phyloP scores from a whole-genome alignment of 352 stramenopile genomes.

The Phytopythium vexans region DNA sequence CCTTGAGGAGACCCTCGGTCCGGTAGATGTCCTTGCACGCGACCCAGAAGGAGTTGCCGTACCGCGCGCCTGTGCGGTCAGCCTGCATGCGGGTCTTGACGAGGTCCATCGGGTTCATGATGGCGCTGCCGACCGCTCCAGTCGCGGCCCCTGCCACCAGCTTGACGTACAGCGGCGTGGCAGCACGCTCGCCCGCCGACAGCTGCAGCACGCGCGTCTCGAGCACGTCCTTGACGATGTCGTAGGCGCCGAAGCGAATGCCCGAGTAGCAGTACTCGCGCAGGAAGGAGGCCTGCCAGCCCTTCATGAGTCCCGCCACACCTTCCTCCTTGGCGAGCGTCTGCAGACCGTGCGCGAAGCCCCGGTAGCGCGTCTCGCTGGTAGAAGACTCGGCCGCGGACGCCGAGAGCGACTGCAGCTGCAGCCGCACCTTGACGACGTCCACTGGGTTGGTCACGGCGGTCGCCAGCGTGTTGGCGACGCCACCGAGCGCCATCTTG shows the following conservation, averaged over 20 bases:
- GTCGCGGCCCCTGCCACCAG: constrained; percentile 59
- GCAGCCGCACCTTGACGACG: constrained; percentile 45
- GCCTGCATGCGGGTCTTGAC: constrained; percentile 80
- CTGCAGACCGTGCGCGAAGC: constrained; percentile 53
- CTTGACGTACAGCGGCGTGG: constrained; percentile 63
- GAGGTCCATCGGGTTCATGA: constrained; percentile 80
- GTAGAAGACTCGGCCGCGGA: background rate
- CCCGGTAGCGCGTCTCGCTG: constrained; percentile 43
- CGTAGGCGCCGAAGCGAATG: constrained; percentile 78
- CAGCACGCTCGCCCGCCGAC: constrained; percentile 20
- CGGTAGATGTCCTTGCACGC: constrained; percentile 63
- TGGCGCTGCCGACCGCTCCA: constrained; percentile 52
- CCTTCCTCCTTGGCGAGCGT: constrained; percentile 62
- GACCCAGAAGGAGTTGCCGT: constrained; percentile 58
- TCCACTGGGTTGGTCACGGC: constrained; percentile 58
- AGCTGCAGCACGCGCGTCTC: constrained; percentile 48
- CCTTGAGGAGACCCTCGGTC: constrained; percentile 53
- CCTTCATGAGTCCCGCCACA: constrained; percentile 47
- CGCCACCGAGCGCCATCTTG: constrained; percentile 54
- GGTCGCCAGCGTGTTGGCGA: constrained; percentile 46
- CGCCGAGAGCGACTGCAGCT: constrained; percentile 26
- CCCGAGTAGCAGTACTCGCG: constrained; percentile 76
- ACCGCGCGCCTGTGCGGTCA: constrained; percentile 52
- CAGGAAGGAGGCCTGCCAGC: constrained; percentile 56
- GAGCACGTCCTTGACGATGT: constrained; percentile 71